Evolutionary conservation across 106 monocot genomes (phyloP), one percentile per base, ranked within the genome.

Genomic region (Dendrobium officinale): DNA sequence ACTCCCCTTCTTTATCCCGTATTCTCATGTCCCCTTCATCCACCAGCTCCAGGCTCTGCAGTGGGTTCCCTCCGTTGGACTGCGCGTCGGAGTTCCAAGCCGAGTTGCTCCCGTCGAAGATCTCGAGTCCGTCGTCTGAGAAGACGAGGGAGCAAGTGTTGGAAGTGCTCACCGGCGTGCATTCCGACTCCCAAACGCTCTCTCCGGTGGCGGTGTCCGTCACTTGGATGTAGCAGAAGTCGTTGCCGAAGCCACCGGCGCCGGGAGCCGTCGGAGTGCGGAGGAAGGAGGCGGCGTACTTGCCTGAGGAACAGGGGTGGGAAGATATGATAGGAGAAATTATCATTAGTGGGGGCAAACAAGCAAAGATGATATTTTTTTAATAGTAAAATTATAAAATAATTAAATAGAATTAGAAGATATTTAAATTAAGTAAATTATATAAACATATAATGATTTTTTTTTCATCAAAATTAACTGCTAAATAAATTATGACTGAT

Each of bases 161-260:
- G 27, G 79, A 72, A 49, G 43, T 84, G 88, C 88, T 91, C 58
- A 85, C 80, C 1, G 88, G 88, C 2, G 91, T 67, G 81, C 91
- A 91, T 48, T 86, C 88, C 26, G 88, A 88, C 72, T 91, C 91
- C 91, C 91, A 91, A 49, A 84, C 11, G 43, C 83, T 79, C 41
- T 72, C 41, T 1, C 77, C 81, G 42, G 79, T 44, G 49, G 24
- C 47, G 31, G 82, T 22, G 58, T 85, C 85, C 29, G 66, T 59
- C 75, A 90, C 79, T 55, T 90, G 87, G 27, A 90, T 48, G 80
- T 80, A 88, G 83, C 84, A 88, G 82, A 91, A 91, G 84, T 91
- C 91, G 51, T 82, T 84, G 42, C 86, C 91, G 72, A 86, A 86
- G 51, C 86, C 88, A 1, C 86, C 86, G 56, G 86, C 88, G 55